Base-by-base conservation (phyloP, 441 rosid genomes). In the Erodium chrysanthum region DNA sequence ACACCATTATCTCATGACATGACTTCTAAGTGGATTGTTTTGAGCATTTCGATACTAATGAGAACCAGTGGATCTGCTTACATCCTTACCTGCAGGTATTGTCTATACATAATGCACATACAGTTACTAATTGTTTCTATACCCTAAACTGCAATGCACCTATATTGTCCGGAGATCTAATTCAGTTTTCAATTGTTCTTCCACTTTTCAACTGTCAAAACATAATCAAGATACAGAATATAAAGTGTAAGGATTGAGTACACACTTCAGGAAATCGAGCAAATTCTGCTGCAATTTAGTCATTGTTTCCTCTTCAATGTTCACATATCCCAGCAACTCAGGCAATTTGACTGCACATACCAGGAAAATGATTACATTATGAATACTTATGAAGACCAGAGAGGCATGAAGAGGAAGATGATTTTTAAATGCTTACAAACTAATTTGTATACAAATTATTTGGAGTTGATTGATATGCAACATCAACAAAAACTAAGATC, bases 251-350 rank as follows among this genome's bases (percentile, higher is more conserved):
- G 66, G 71, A 70, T 60, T 22, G 61, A 66, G 65, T 7, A 29
- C 20, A 17, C 85, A 94, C 99, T 89, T 91, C 86, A 94, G 96
- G 68, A 91, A 86, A 83, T 94, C 96, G 23, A 81, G 79, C 72
- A 94, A 75, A 71, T 83, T 91, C 86, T 86, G 97, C 77, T 94
- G 97, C 87, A 94, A 65, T 59, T 84, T 80, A 44, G 66, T 84
- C 77, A 88, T 73, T 44, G 97, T 89, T 71, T 94, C 99, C 77
- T 91, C 99, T 81, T 89, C 99, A 60, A 94, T 88, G 79, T 87
- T 88, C 66, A 86, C 94, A 70, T 85, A 86, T 65, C 90, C 81
- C 75, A 94, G 72, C 66, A 94, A 85, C 84, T 91, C 96, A 0
- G 97, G 99, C 52, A 94, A 83, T 77, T 94, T 94, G 66, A 94